phyloP scores from a whole-genome alignment of 2,329 filamentous ascomycete species.

The Pestalotiopsis sp. region DNA sequence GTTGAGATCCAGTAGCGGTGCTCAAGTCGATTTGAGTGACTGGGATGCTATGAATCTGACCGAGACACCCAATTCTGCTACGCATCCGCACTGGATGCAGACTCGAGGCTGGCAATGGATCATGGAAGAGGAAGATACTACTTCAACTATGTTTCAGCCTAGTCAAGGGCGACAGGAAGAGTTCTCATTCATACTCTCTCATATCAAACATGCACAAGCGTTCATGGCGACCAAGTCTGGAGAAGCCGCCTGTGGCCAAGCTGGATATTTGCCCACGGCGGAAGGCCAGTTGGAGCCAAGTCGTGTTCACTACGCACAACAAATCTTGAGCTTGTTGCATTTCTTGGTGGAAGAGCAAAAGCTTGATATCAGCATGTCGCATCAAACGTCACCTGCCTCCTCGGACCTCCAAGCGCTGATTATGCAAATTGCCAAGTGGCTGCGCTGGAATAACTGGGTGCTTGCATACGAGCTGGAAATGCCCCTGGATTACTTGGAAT shows the following conservation, averaged over 20 bases:
- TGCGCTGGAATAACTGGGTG: conserved; percentile 66
- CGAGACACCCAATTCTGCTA: conserved; percentile 50
- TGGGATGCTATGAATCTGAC: conserved; percentile 51
- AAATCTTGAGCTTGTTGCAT: conserved; percentile 78
- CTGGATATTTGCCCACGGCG: conserved; percentile 69
- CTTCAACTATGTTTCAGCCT: conserved; percentile 28
- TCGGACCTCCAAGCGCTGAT: conserved; percentile 70
- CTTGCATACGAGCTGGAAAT: conserved; percentile 55
- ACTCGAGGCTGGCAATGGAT: conserved; percentile 73
- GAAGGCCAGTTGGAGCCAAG: conserved; percentile 53
- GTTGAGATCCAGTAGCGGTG: conserved; percentile 33
- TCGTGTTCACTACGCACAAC: conserved; percentile 63
- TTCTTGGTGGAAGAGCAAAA: conserved; percentile 89
- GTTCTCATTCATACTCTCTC: conserved; percentile 46
- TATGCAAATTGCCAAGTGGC: conserved; percentile 80
- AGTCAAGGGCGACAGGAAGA: conserved; percentile 26
- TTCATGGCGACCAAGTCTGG: conserved; percentile 66
- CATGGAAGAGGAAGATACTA: conserved; percentile 54
- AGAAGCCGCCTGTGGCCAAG: conserved; percentile 50
- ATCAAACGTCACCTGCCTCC: conserved; percentile 45
- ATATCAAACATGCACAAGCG: conserved; percentile 63
- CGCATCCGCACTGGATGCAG: conserved; percentile 61
- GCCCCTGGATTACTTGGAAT: conserved; percentile 43
- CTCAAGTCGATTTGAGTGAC: conserved; percentile 33
- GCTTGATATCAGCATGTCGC: conserved; percentile 62